Evolutionary conservation across 2,329 filamentous ascomycete species (phyloP), one percentile per base, ranked within the genome.

Genomic region (Chaetomiaceae sp.): DNA sequence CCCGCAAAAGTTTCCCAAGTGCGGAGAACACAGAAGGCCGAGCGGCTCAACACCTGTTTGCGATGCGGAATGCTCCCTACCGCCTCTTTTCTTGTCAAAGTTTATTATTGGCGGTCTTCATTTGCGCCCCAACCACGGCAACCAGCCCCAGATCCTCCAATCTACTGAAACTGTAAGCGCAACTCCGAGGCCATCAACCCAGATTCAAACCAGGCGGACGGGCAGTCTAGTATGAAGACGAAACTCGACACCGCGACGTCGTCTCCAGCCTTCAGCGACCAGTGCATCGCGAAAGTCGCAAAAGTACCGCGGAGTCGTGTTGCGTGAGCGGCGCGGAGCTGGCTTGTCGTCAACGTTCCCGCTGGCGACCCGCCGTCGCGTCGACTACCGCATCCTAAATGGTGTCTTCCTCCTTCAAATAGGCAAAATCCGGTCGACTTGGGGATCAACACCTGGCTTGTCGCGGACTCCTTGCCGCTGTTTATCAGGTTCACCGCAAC

Each of bases 1-100:
- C 37, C 49, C 52, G 25, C 43, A 45, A 43, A 55, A 46, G 14
- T 37, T n/a, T 38, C 36, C 27, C 13, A 44, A 30, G 51, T 51
- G 50, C 50, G 43, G 50, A 52, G 43, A 45, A 48, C 34, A 9
- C 36, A n/a, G 42, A 11, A 27, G 38, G n/a, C 30, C 33, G 34
- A 46, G 43, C 50, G 16, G 10, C 32, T n/a, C n/a, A 50, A n/a
- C 30, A 34, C 14, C 48, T 45, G 34, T 27, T 40, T 37, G 13
- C 16, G 29, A 13, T 6, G 13, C 51, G 38, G 45, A 53, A 42
- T 38, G 18, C 25, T 11, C 20, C n/a, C 13, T 40, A 13, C 50
- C 49, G 49, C 11, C 25, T 29, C 32, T 46, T 9, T 11, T 45
- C 16, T 37, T 7, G 18, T 33, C 25, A 8, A 29, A 27, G 5